Evolutionary conservation across 305 asterid genomes (phyloP).

Genomic region (Fraxinus velutina): DNA sequence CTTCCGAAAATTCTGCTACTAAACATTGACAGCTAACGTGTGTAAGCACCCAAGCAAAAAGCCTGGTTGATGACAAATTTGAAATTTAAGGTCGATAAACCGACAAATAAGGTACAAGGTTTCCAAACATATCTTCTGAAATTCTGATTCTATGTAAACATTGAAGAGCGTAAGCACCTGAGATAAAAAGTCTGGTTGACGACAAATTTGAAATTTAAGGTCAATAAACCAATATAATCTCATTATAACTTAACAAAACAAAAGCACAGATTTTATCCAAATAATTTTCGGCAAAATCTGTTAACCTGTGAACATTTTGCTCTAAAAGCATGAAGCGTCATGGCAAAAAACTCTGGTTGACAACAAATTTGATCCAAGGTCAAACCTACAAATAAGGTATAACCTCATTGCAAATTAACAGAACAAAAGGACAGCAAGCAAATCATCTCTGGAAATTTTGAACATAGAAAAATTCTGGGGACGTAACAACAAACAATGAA

Average conservation of each 20-base stretch:
- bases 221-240: constrained; percentile 17
- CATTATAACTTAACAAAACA: neutral
- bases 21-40: neutral
- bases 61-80: neutral
- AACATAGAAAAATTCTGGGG: neutral
- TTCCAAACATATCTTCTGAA: neutral
- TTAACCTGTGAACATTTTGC: neutral
- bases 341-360: neutral
- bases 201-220: neutral
- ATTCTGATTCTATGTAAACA: neutral
- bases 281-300: constrained; percentile 3
- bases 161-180: neutral
- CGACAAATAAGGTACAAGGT: neutral
- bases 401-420: neutral
- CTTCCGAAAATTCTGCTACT: neutral
- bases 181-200: neutral
- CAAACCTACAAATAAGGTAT: neutral
- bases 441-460: neutral
- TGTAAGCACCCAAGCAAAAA: neutral
- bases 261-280: neutral
- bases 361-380: constrained; percentile 8
- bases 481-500: neutral
- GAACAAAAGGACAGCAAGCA: neutral
- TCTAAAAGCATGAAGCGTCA: neutral
- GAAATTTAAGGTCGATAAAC: neutral